A percentile compares a stretch with the other conserved stretches of the same genome.
These are phyloP conservation scores for Aspergillus hiratsukae DNA, from an alignment of 2,329 filamentous ascomycete species.

Conservation along the genomic window DNA sequence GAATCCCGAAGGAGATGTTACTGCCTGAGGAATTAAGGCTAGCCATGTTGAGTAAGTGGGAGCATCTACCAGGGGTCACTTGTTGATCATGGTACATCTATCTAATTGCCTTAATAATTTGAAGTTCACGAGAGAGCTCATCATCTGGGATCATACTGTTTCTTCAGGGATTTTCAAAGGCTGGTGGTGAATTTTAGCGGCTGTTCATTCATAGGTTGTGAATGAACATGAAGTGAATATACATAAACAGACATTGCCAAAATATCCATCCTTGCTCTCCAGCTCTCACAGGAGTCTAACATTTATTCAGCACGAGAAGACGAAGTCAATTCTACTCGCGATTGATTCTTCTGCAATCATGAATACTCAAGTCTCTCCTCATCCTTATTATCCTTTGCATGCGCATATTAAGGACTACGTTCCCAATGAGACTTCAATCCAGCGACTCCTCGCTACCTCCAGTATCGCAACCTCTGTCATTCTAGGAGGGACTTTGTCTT, in stretches of 20 bases:
- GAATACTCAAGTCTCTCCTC: constrained; percentile 25
- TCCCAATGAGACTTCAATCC: constrained; percentile 60
- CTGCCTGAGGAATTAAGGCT: constrained; percentile 9
- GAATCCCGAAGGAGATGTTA: not conserved
- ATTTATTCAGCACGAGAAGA: not conserved
- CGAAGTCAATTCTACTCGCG: not conserved
- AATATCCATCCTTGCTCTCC: not conserved
- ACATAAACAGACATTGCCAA: not conserved
- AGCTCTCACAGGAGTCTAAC: not conserved
- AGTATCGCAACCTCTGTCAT: constrained; percentile 53
- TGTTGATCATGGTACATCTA: not conserved
- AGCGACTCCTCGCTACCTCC: constrained; percentile 58
- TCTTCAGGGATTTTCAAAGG: not conserved
- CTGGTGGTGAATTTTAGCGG: too few relatives aligned
- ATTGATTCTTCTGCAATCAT: constrained; percentile 1
- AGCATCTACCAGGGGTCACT: not conserved
- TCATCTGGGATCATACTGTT: not conserved
- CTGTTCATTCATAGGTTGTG: not conserved
- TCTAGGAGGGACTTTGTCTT: constrained; percentile 52
- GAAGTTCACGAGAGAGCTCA: not conserved
- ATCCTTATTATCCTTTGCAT: constrained; percentile 69
- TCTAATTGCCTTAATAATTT: not conserved
- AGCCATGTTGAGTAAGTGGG: constrained; percentile 8
- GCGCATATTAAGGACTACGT: constrained; percentile 60
- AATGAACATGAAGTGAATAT: not conserved